Conservation (phyloP, 305 asterid genomes). For the Petunia hybrid region DNA sequence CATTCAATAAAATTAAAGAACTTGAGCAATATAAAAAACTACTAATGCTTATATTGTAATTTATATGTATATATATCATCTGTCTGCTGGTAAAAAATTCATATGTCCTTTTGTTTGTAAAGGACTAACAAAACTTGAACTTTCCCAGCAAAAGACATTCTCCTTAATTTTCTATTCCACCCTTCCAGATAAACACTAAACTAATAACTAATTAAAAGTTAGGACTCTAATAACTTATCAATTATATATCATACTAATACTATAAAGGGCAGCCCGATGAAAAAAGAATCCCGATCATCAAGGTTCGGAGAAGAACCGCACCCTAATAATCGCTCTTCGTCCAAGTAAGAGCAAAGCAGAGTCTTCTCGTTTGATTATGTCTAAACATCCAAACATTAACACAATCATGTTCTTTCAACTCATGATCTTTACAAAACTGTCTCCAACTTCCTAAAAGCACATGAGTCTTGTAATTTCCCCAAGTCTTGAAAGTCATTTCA, state of each 20-base stretch:
- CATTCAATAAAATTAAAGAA: not conserved
- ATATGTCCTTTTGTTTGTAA: not conserved
- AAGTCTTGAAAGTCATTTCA: constrained; percentile 31
- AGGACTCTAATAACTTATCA: not conserved
- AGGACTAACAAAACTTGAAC: not conserved
- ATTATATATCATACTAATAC: too few relatives aligned
- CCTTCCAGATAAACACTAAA: too few relatives aligned
- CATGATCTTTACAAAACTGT: not conserved
- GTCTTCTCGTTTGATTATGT: not conserved
- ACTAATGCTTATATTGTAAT: not conserved
- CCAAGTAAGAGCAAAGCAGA: constrained; percentile 35
- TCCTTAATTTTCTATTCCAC: too few relatives aligned
- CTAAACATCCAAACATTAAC: constrained; percentile 37
- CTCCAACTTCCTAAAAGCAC: constrained; percentile 34
- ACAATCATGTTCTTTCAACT: not conserved
- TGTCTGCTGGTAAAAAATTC: not conserved
- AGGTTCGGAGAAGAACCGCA: too few relatives aligned
- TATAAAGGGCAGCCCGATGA: too few relatives aligned
- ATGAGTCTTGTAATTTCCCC: constrained; percentile 28
- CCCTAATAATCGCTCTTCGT: not conserved
- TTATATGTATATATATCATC: not conserved
- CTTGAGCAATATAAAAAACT: not conserved
- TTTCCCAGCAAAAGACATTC: not conserved
- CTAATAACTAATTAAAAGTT: not conserved
- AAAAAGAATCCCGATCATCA: too few relatives aligned